Evolutionary conservation across 176 grass and related monocot genomes (phyloP), one percentile per base, ranked within the genome.

Genomic region (Juncus effusus): DNA sequence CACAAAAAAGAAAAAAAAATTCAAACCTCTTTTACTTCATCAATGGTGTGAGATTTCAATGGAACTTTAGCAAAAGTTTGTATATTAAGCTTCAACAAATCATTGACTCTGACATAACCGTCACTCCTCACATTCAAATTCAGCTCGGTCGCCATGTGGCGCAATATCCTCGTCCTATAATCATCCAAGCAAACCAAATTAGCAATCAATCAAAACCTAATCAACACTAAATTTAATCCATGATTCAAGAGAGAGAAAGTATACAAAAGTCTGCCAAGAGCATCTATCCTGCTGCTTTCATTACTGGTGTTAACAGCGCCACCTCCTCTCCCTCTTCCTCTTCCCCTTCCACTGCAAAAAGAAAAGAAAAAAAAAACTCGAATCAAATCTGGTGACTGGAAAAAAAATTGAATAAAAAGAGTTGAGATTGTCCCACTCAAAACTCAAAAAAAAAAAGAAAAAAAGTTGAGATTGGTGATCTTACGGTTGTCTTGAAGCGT

Each of bases 71-170:
- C 79, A 76, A 72, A 88, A 41, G 87, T 83, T 76, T 73, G 56
- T 8, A 91, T 10, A 58, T 77, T 83, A 60, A 96, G 76, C 9
- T 64, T 81, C 64, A 96, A 77, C 50, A 96, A 73, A 73, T 96
- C 84, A 9, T 56, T 6, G 9, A 91, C 92, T 51, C 70, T 72
- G 38, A 96, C 91, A 55, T 83, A 96, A 7, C 91, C 92, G 51
- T 96, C 87, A 60, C 65, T 69, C 77, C 87, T 85, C 74, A 91
- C 87, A 56, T 88, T 69, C 28, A 96, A 76, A 14, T 75, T 69
- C 76, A 96, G 69, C 79, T 96, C 87, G 65, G 74, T 70, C 42
- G 87, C 92, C 92, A 91, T 91, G 75, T 96, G 92, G 35, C 92
- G 73, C 71, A 96, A 76, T 38, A 96, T 73, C 74, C 79, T 69